phyloP scores from a whole-genome alignment of 2,329 filamentous ascomycete genomes.

The Hymenoscyphus repandus region DNA sequence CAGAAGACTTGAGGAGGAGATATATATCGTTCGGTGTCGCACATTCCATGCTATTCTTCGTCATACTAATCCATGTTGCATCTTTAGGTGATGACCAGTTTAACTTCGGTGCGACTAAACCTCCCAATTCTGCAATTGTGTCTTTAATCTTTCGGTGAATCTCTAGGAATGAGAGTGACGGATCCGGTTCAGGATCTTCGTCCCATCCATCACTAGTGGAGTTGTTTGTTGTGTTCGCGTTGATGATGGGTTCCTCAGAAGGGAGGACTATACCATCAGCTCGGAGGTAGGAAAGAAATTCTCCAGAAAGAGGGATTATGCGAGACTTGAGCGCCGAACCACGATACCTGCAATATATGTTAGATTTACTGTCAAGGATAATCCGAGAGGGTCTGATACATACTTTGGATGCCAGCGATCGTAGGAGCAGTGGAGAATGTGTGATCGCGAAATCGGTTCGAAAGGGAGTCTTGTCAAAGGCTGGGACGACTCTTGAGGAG shows the following conservation, averaged over 20 bases:
- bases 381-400: constrained; percentile 14
- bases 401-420: constrained; percentile 83
- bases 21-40: constrained; percentile 86
- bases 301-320: constrained; percentile 68
- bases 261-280: constrained; percentile 90
- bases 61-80: constrained; percentile 80
- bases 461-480: constrained; percentile 54
- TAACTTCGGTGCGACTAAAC: constrained; percentile 83
- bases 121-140: constrained; percentile 75
- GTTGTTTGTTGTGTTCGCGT: constrained; percentile 22
- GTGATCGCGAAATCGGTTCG: constrained; percentile 74
- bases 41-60: constrained; percentile 89
- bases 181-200: constrained; percentile 31
- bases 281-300: constrained; percentile 81
- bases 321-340: constrained; percentile 78
- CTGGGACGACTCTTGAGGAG: constrained; percentile 12
- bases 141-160: constrained; percentile 72
- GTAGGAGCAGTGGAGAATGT: constrained; percentile 93
- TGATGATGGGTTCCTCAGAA: constrained; percentile 43
- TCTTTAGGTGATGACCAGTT: constrained; percentile 98
- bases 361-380: background rate
- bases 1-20: constrained; percentile 86
- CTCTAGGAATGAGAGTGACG: constrained; percentile 48
- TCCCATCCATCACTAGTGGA: constrained; percentile 55
- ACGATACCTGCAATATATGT: constrained; percentile 55